Conservation (phyloP, 805 yeast genomes). For the Candida sonorensis region DNA sequence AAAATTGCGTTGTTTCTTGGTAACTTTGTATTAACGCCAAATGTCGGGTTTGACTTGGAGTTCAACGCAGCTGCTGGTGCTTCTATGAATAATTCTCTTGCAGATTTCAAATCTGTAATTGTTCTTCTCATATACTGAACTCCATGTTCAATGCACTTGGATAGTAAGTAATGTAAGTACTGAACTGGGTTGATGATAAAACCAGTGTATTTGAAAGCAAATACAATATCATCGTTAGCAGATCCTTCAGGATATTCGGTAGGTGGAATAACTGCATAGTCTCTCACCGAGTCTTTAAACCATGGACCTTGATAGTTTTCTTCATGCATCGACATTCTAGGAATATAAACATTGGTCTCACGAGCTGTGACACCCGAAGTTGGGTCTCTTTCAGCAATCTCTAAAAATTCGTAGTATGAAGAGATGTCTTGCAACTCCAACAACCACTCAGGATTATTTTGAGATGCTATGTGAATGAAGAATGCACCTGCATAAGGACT, state of each 20-base stretch:
- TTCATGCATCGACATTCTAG: constrained; percentile 18
- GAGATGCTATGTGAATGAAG: constrained; percentile 35
- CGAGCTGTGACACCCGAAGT: constrained; percentile 31
- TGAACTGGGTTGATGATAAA: constrained; percentile 57
- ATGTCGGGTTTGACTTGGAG: too few relatives aligned
- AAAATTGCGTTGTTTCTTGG: constrained; percentile 9
- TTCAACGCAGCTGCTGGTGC: too few relatives aligned
- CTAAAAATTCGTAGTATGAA: constrained; percentile 30
- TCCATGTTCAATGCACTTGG: constrained; percentile 39
- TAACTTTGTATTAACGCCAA: constrained; percentile 8
- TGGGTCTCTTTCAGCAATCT: constrained; percentile 32
- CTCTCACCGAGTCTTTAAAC: constrained; percentile 33
- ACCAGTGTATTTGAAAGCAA: constrained; percentile 49
- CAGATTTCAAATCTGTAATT: constrained; percentile 31
- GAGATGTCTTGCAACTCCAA: constrained; percentile 29
- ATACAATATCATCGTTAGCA: constrained; percentile 23
- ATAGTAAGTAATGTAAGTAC: constrained; percentile 46
- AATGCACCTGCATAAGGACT: constrained; percentile 46
- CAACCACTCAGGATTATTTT: constrained; percentile 21
- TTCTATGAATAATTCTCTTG: constrained; percentile 13
- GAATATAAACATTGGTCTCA: constrained; percentile 24
- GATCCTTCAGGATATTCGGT: constrained; percentile 25
- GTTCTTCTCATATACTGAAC: constrained; percentile 37
- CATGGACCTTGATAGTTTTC: constrained; percentile 29
- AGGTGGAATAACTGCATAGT: constrained; percentile 24